These are phyloP conservation scores for Fusarium aywerte DNA, from an alignment of 2,329 filamentous ascomycete species.

Conservation along the genomic window DNA sequence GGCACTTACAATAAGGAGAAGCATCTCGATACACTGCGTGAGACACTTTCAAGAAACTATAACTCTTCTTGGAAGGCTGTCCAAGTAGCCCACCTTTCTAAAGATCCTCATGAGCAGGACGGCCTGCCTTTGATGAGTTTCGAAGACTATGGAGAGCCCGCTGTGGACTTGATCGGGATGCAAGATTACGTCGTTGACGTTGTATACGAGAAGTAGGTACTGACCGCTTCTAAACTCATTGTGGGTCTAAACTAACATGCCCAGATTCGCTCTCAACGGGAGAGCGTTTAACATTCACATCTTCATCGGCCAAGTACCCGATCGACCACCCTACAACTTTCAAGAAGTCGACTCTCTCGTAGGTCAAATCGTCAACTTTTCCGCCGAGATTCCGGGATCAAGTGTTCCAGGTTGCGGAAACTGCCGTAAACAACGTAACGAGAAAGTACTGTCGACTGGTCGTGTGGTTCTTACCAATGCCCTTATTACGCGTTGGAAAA, in stretches of 20 bases:
- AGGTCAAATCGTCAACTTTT: neutral
- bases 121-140: no score
- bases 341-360: neutral
- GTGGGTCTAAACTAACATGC: neutral
- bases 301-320: neutral
- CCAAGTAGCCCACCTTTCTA: neutral
- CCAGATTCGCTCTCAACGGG: neutral
- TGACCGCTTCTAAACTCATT: no score
- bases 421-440: neutral
- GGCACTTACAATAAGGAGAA: neutral
- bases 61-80: neutral
- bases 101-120: no score
- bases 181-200: neutral
- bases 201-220: neutral
- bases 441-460: neutral
- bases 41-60: neutral
- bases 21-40: neutral
- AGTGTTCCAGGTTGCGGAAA: neutral
- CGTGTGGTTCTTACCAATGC: neutral
- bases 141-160: neutral
- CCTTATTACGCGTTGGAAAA: slow-evolving; percentile 3
- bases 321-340: neutral
- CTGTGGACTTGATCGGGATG: neutral
- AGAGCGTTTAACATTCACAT: neutral
- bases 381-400: neutral